Evolutionary conservation across 169 alveolate species (phyloP), one percentile per base, ranked within the genome.

Genomic region (Theileria parva): DNA sequence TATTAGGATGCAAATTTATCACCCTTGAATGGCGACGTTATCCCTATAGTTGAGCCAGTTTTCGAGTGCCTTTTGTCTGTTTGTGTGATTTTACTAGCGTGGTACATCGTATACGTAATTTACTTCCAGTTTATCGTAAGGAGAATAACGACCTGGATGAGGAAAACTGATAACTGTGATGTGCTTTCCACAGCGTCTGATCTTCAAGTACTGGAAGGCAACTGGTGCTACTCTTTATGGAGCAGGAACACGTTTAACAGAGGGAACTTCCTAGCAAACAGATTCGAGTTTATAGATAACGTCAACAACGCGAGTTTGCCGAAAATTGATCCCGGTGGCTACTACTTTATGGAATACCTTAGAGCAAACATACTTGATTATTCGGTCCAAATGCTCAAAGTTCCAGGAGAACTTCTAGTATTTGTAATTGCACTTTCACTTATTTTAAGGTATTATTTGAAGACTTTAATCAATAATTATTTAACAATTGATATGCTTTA

Each of bases 271-370:
- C 27, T 89, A 28, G 91, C 90, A 0, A 79, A 37, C 76, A 86
- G 96, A 57, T 91, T 86, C 76, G 95, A 91, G 60, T 93, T 93
- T 57, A 80, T 85, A 9, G 96, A 93, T 61, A 88, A 83, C 74
- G 89, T 83, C 17, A 88, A 86, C 72, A 85, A 83, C 37, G 88
- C 72, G 91, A 88, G 89, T 79, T 79, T 89, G 28, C 93, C 86
- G 25, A 93, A 86, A 17, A 57, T 91, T 25, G 94, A 86, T 67
- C 94, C 95, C 48, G 85, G 88, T 27, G 93, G 94, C 28, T 87
- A 86, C 71, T 91, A 91, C 69, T 93, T 88, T 77, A 81, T 81
- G 88, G 96, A 93, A 59, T 93, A 93, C 70, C 65, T 93, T 92
- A 76, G 95, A 39, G 96, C 95, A 3, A 81, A 88, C 37, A 57